Evolutionary conservation across 805 yeast genomes (phyloP).

Genomic region (Lachancea thermotolerans): DNA sequence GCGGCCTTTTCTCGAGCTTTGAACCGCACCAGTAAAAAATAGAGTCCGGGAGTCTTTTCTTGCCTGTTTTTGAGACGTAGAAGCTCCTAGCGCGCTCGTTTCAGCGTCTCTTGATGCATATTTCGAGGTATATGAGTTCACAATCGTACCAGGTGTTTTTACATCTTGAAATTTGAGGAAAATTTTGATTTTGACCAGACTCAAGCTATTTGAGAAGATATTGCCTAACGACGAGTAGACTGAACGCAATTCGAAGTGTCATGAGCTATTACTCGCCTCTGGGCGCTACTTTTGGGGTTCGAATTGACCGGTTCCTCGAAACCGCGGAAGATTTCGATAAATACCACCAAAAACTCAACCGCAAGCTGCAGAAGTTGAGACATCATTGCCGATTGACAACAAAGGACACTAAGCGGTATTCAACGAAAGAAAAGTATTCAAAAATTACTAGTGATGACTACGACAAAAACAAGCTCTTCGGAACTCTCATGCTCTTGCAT

Average conservation of each 20-base stretch:
- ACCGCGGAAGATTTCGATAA: conserved; percentile 63
- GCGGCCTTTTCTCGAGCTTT: too few species aligned
- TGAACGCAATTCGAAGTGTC: too few species aligned
- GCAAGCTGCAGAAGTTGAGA: conserved; percentile 57
- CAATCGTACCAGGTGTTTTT: too few species aligned
- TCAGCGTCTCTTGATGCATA: too few species aligned
- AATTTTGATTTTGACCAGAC: neutral
- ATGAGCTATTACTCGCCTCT: conserved; percentile 30
- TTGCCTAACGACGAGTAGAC: too few species aligned
- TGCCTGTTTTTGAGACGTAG: too few species aligned
- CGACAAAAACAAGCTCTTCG: conserved; percentile 44
- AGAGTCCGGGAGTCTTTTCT: too few species aligned
- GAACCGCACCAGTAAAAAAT: too few species aligned
- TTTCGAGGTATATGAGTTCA: too few species aligned
- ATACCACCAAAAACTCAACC: conserved; percentile 57
- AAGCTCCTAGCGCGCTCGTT: too few species aligned
- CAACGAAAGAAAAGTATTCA: conserved; percentile 40
- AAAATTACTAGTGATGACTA: conserved; percentile 45
- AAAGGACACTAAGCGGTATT: conserved; percentile 59
- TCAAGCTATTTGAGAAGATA: neutral
- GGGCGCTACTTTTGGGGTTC: conserved; percentile 39
- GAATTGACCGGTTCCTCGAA: conserved; percentile 57
- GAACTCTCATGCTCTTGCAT: conserved; percentile 52
- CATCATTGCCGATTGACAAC: conserved; percentile 56
- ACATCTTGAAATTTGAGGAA: neutral